These are phyloP conservation scores for Agrostemma githago DNA, from an alignment of 148 eudicot genomes.

Conservation along the genomic window DNA sequence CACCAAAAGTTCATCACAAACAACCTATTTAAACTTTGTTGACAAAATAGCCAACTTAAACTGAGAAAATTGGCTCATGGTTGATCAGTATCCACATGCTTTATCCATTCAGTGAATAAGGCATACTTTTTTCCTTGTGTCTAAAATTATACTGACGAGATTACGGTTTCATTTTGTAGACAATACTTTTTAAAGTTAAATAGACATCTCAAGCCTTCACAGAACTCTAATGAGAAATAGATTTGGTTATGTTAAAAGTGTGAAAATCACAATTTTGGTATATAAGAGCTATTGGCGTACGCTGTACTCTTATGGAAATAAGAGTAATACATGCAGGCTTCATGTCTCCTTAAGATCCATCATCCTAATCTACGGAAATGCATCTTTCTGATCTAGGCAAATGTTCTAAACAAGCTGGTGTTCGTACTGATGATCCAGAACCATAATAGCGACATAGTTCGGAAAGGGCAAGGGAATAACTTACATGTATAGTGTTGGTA, in stretches of 20 bases:
- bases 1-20: slow-evolving; percentile 2
- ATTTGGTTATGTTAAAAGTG: not conserved
- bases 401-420: not conserved
- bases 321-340: too few relatives aligned
- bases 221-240: not conserved
- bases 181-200: not conserved
- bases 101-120: not conserved
- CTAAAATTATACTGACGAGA: not conserved
- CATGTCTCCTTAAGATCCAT: too few relatives aligned
- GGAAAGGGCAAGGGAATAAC: slow-evolving; percentile 20
- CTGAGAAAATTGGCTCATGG: not conserved
- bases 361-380: not conserved
- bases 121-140: not conserved
- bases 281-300: not conserved
- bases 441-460: not conserved
- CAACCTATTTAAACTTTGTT: not conserved
- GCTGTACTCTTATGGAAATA: not conserved
- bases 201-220: not conserved
- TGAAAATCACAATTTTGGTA: not conserved
- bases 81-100: not conserved
- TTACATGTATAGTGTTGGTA: slow-evolving; percentile 86
- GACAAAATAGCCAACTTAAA: too few relatives aligned
- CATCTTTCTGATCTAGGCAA: not conserved
- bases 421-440: not conserved
- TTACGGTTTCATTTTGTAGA: not conserved